These are phyloP conservation scores for Podaxis sp. DNA, from an alignment of 768 basidiomycete genomes.

Conservation along the genomic window DNA sequence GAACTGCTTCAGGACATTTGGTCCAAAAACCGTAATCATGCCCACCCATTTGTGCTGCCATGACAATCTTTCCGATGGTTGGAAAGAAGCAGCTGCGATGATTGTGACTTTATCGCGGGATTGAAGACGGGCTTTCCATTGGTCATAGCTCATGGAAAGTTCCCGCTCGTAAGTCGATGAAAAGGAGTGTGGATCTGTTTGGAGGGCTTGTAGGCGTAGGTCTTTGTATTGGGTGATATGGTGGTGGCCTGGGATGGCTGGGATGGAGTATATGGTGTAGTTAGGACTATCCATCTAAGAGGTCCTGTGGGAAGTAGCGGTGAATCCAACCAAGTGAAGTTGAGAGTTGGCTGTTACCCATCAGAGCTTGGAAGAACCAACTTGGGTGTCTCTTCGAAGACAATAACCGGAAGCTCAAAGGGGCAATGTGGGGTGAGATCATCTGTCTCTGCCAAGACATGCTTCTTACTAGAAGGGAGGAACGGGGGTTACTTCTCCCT, in stretches of 20 bases:
- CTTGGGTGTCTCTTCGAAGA: neutral
- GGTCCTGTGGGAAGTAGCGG: neutral
- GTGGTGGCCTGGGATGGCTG: constrained; percentile 3
- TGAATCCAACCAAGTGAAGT: neutral
- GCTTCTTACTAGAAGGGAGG: neutral
- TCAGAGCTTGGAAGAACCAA: neutral
- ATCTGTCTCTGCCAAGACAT: no score
- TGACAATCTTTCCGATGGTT: constrained; percentile 1
- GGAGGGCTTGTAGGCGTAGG: constrained; percentile 4
- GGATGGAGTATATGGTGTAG: constrained; percentile 1
- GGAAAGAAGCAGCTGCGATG: constrained; percentile 1
- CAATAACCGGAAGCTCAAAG: neutral
- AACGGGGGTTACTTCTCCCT: no score
- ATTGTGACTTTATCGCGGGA: constrained; percentile 8
- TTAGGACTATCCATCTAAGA: neutral
- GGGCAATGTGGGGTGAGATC: neutral
- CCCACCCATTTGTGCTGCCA: constrained; percentile 11
- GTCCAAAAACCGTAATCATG: constrained; percentile 5
- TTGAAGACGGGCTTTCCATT: constrained; percentile 11
- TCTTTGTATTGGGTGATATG: constrained; percentile 11
- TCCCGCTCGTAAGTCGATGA: constrained; percentile 9
- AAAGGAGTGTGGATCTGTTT: constrained; percentile 4
- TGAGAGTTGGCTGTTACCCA: neutral
- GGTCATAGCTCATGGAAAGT: neutral
- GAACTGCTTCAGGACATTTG: neutral